These are phyloP conservation scores for Paxillus ammoniavirescens DNA, from an alignment of 768 basidiomycete genomes.

Conservation along the genomic window DNA sequence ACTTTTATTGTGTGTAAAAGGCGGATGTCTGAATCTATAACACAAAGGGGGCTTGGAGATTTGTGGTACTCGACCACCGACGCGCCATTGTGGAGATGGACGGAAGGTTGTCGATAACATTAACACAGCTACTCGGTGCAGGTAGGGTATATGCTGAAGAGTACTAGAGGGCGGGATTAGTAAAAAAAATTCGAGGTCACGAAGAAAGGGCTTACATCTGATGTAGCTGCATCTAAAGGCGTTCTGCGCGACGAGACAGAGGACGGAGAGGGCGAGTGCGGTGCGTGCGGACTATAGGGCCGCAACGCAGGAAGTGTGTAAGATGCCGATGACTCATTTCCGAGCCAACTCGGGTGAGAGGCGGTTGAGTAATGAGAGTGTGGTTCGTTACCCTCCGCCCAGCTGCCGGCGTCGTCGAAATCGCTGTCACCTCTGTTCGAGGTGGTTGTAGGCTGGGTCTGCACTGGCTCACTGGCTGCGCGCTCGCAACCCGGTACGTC, in stretches of 20 bases:
- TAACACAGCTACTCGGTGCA: conserved; percentile 25
- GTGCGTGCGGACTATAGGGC: conserved; percentile 25
- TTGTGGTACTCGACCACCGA: conserved; percentile 36
- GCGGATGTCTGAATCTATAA: conserved; percentile 31
- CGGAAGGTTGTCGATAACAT: conserved; percentile 32
- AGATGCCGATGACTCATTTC: conserved; percentile 25
- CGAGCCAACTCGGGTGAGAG: conserved; percentile 28
- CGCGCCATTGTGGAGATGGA: conserved; percentile 36
- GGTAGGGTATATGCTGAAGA: conserved; percentile 23
- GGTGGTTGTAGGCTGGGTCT: conserved; percentile 10
- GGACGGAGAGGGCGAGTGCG: conserved; percentile 28
- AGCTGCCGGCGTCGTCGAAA: conserved; percentile 18
- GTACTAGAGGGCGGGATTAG: conserved; percentile 20
- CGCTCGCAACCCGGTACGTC: conserved; percentile 31
- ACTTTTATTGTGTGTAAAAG: background rate
- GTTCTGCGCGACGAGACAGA: conserved; percentile 26
- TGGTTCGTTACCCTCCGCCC: conserved; percentile 24
- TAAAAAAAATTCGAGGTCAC: background rate
- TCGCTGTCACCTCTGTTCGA: conserved; percentile 11
- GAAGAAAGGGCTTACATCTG: conserved; percentile 22
- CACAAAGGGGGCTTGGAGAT: conserved; percentile 33
- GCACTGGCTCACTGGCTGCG: conserved; percentile 15
- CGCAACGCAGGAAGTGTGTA: conserved; percentile 30
- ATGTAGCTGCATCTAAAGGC: conserved; percentile 20
- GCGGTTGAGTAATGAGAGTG: conserved; percentile 17